These are phyloP conservation scores for Colletotrichum sp. DNA, from an alignment of 2,329 filamentous ascomycete genomes.

Conservation along the genomic window DNA sequence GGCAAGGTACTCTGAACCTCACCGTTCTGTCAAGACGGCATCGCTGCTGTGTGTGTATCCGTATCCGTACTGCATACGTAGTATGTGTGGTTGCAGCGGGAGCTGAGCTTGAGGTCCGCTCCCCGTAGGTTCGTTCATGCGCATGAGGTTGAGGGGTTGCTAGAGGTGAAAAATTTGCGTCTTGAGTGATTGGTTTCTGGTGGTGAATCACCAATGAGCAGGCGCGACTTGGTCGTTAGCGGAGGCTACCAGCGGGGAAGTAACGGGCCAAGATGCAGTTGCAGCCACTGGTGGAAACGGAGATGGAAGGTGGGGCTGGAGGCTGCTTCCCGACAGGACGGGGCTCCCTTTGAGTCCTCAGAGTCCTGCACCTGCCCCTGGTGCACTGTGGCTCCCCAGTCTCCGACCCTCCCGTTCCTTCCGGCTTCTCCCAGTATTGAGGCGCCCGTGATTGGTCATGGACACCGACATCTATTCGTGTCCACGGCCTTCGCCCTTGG, in stretches of 20 bases:
- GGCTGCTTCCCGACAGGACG: conserved; percentile 19
- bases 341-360: not conserved
- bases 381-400: not conserved
- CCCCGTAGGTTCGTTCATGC: not conserved
- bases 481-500: conserved; percentile 10
- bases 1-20: not conserved
- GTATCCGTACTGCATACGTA: not conserved
- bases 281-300: not conserved
- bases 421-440: conserved; percentile 16
- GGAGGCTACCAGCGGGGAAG: conserved; percentile 10
- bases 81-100: not conserved
- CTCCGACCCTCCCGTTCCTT: conserved; percentile 11
- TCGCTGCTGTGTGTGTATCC: not conserved
- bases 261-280: not conserved
- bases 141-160: not conserved
- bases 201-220: conserved; percentile 16
- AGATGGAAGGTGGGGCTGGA: not conserved
- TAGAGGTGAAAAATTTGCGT: conserved; percentile 15
- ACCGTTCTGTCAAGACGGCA: not conserved
- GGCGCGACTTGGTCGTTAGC: not conserved
- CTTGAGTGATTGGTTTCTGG: not conserved
- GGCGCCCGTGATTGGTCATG: not conserved
- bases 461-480: not conserved
- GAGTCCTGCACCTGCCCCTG: not conserved
- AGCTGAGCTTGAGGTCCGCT: not conserved